Conservation (phyloP, 805 yeast species). For the Hanseniaspora pseudoguilliermondii region DNA sequence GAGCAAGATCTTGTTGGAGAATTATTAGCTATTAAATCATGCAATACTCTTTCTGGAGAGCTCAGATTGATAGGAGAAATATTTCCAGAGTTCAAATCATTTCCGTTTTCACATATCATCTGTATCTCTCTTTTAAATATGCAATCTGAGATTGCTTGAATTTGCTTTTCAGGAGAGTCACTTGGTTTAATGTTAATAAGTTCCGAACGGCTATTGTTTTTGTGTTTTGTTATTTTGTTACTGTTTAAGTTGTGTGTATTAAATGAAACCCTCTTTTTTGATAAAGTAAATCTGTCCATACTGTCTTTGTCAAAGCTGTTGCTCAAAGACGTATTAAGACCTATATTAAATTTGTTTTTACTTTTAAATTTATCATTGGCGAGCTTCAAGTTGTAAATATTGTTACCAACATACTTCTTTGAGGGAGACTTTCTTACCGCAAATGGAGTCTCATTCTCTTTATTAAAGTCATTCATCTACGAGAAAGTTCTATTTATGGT, state of each 20-base stretch:
- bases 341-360: not conserved
- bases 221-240: not conserved
- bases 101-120: slow-evolving; percentile 1
- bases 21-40: not conserved
- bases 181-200: not conserved
- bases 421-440: not conserved
- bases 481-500: not conserved
- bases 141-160: slow-evolving; percentile 2
- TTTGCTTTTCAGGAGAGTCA: slow-evolving; percentile 12
- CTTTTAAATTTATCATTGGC: not conserved
- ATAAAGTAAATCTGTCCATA: slow-evolving; percentile 1
- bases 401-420: not conserved
- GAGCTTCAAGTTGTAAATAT: not conserved
- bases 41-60: slow-evolving; percentile 9
- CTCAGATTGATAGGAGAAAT: not conserved
- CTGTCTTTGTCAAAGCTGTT: not conserved
- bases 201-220: not conserved
- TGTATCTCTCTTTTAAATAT: slow-evolving; percentile 9
- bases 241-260: not conserved
- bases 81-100: not conserved
- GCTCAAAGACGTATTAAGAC: not conserved
- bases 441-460: not conserved
- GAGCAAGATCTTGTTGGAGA: not conserved
- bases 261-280: slow-evolving; percentile 4
- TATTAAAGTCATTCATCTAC: not conserved